Evolutionary conservation across 352 stramenopile species (phyloP).

Genomic region (Phytophthora hibernalis): DNA sequence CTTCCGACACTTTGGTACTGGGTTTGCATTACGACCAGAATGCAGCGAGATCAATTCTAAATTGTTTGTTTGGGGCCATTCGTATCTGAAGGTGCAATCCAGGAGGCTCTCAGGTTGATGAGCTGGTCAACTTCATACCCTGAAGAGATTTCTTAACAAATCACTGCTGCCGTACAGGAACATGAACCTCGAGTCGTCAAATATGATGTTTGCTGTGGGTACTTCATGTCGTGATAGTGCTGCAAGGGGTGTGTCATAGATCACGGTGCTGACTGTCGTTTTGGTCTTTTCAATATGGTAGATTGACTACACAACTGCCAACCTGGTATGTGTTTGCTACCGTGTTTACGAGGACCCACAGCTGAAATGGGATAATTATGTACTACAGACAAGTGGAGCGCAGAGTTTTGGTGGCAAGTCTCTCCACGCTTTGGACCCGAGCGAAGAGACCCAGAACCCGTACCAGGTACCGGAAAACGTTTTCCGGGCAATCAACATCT

Average conservation of each 20-base stretch:
- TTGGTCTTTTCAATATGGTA: constrained; percentile 9
- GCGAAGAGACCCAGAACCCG: constrained; percentile 50
- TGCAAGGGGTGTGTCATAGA: neutral
- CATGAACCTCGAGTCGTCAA: constrained; percentile 69
- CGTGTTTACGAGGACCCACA: neutral
- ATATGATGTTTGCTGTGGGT: constrained; percentile 66
- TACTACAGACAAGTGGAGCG: constrained; percentile 35
- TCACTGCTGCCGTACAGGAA: constrained; percentile 14
- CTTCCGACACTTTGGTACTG: constrained; percentile 37
- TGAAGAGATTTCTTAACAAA: neutral
- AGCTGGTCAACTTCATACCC: no score
- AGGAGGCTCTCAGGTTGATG: constrained; percentile 31
- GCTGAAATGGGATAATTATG: constrained; percentile 36
- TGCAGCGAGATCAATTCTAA: neutral
- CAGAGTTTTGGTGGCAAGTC: constrained; percentile 62
- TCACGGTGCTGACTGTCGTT: neutral
- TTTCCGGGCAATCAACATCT: neutral
- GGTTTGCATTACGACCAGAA: neutral
- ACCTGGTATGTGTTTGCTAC: constrained; percentile 35
- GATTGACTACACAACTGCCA: constrained; percentile 81
- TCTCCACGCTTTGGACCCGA: constrained; percentile 68
- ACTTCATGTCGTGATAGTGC: neutral
- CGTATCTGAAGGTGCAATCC: constrained; percentile 27
- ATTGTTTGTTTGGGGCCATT: neutral
- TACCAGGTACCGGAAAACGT: constrained; percentile 52